These are phyloP conservation scores for Ceratobasidium sp. DNA, from an alignment of 1,284 basidiomycete genomes.

Conservation along the genomic window DNA sequence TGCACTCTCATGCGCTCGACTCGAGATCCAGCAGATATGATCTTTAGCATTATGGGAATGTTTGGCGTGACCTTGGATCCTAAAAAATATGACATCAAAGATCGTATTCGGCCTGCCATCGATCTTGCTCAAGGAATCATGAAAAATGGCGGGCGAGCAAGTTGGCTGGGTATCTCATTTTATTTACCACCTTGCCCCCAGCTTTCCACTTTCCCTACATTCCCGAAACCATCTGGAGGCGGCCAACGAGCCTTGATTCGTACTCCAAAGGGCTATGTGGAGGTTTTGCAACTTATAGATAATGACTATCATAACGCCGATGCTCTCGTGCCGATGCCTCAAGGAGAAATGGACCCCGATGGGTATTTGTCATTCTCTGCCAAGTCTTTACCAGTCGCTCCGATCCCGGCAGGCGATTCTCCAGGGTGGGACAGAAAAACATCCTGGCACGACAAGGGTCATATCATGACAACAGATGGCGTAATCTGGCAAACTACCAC, in stretches of 20 bases:
- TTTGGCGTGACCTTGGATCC: slow-evolving; percentile 14
- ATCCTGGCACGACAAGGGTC: background rate
- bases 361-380: background rate
- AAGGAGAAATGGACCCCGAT: background rate
- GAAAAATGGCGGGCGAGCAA: slow-evolving; percentile 1
- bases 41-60: slow-evolving; percentile 14
- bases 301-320: no score
- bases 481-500: background rate
- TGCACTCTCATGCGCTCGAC: slow-evolving; percentile 8
- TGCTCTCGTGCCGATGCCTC: background rate
- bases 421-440: background rate
- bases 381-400: background rate
- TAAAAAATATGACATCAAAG: background rate
- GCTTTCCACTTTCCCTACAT: slow-evolving; percentile 8
- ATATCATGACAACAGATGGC: background rate
- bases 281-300: no score
- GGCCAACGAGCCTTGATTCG: no score
- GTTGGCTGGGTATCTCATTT: slow-evolving; percentile 9
- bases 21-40: slow-evolving; percentile 5
- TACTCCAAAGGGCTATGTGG: no score
- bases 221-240: background rate
- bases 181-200: background rate
- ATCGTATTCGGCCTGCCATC: slow-evolving; percentile 1
- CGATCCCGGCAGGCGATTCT: background rate
- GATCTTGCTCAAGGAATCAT: slow-evolving; percentile 2